Evolutionary conservation across 164 flowering plant genomes (phyloP), one percentile per base, ranked within the genome.

Genomic region (Magnolia sinica): DNA sequence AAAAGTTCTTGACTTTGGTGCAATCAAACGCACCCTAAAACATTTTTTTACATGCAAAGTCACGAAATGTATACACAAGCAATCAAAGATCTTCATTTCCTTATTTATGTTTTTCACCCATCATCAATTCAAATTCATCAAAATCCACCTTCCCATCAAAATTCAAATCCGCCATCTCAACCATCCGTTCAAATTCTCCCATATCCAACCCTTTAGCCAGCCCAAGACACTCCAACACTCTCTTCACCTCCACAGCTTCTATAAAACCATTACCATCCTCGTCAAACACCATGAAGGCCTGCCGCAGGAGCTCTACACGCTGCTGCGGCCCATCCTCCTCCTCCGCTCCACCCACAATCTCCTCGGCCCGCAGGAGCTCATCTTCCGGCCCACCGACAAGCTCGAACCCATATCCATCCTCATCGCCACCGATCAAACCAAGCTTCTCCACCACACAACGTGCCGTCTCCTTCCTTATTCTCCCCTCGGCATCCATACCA

Each of bases 141-240:
- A 89, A 91, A 85, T 89, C 92, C n/a, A 89, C 88, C 74, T 81
- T 88, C 8, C 90, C 91, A 76, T 91, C 91, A 10, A 84, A 80
- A 74, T 88, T 88, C 81, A 86, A 70, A 82, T 91, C 94, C 52
- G 81, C 89, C 45, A 71, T 85, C 65, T 73, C 74, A 71, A 91
- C 81, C 94, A 91, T 91, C 74, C 79, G 85, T 84, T 84, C 84
- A 79, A 88, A 82, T 76, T 83, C 77, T 4, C 55, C 77, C 78
- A 89, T 75, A 27, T 82, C 87, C 85, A 84, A 82, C 20, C 87
- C 92, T 19, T 82, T 77, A 50, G 79, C 87, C 80, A 89, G 74
- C n/a, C 92, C 95, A 77, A 91, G 66, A 68, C 87, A 83, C 37
- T 83, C 85, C 22, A 91, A 76, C 72, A 91, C 89, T 67, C 86